Base-by-base conservation (phyloP, 2,329 filamentous ascomycete genomes). In the Colletotrichum shisoi region DNA sequence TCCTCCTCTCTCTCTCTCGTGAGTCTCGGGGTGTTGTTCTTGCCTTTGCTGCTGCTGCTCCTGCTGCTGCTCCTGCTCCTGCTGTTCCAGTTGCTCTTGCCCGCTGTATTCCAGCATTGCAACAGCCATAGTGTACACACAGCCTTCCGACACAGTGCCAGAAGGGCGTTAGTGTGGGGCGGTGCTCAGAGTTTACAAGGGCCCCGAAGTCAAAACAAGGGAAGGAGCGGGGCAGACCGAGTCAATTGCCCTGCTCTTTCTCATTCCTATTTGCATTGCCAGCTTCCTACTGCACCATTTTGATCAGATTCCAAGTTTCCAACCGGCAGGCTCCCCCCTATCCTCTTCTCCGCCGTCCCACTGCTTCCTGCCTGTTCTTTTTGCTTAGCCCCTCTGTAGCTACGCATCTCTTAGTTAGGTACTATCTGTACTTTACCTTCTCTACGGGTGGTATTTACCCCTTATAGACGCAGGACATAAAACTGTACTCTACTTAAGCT, bases 181-280 rank as follows among this genome's bases (percentile, higher is more conserved):
- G 19, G 6, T 9, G 19, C 7, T 24, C 27, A 62, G 27, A 57
- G 58, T 66, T 65, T 53, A 24, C 58, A 57, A 27, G 63, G 51
- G 27, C 5, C 6, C 17, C 40, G 19, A 44, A 34, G 63, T 42
- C 31, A 42, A 34, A 34, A 57, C 54, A 46, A 52, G 63, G 44
- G 61, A 60, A 68, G 45, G 61, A 67, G 53, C 46, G 61, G 61
- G 64, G 31, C 61, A 15, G 6, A 40, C 21, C 51, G 58, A 66
- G 63, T 66, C 63, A 66, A 62, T 19, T 9, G 52, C 63, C 63
- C 63, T 66, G 63, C 40, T 61, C 40, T 27, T 57, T 51, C 51
- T 59, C 48, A 57, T 65, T 65, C 49, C 57, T 48, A 62, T 62
- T 44, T 42, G 58, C 48, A 52, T 65, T 65, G 34, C 57, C 53